Conservation (phyloP, 768 basidiomycete genomes). For the Calocybe gangraenosa region DNA sequence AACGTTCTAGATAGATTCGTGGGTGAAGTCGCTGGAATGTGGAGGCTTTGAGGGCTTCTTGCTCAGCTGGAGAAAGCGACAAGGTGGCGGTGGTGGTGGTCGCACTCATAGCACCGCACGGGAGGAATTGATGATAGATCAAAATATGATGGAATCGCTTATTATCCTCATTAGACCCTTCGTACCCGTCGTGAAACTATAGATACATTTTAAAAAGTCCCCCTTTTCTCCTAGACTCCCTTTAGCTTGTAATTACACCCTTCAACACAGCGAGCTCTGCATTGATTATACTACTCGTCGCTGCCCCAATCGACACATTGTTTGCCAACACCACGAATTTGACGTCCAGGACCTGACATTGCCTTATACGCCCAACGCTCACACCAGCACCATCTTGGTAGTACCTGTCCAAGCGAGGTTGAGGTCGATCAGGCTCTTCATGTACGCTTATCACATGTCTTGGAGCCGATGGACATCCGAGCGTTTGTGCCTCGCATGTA, state of each 20-base stretch:
- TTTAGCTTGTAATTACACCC: constrained; percentile 30
- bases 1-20: constrained; percentile 80
- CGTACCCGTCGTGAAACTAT: not conserved
- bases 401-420: constrained; percentile 89
- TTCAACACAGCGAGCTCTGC: constrained; percentile 91
- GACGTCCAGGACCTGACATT: constrained; percentile 90
- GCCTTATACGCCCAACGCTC: constrained; percentile 83
- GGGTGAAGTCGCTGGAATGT: constrained; percentile 91
- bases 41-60: constrained; percentile 40
- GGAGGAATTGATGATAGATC: not conserved
- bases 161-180: not conserved
- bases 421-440: constrained; percentile 88
- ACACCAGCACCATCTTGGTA: constrained; percentile 91
- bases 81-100: constrained; percentile 3
- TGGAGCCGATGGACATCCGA: constrained; percentile 84
- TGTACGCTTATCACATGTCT: constrained; percentile 85
- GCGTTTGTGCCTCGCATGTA: constrained; percentile 69
- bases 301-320: constrained; percentile 94
- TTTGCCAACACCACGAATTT: constrained; percentile 93
- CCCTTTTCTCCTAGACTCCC: not conserved
- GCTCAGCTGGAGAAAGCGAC: constrained; percentile 22
- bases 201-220: not conserved
- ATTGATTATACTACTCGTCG: constrained; percentile 95
- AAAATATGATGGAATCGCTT: constrained; percentile 3
- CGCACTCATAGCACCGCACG: constrained; percentile 10